Conservation (phyloP, 768 basidiomycete species). For the Sporobolomyces pararoseus region DNA sequence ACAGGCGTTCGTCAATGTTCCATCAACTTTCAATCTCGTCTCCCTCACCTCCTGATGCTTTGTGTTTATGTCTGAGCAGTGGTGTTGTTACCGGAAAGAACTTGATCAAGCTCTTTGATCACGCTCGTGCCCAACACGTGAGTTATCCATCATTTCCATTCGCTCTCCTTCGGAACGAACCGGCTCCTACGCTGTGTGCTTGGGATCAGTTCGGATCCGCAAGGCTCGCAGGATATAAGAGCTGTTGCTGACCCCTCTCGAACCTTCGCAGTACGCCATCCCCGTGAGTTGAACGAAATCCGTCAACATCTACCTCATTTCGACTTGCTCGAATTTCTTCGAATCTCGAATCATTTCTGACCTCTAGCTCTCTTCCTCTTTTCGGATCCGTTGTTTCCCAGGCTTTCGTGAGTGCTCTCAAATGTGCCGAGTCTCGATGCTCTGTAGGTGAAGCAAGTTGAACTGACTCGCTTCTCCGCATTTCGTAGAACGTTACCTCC, state of each 20-base stretch:
- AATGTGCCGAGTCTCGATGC: conserved; percentile 15
- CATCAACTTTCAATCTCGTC: conserved; percentile 6
- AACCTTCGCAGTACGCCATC: conserved; percentile 51
- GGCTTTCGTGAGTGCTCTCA: conserved; percentile 49
- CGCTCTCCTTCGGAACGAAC: conserved; percentile 29
- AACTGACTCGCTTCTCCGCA: conserved; percentile 5
- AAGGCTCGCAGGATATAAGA: background rate
- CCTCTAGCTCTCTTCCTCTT: background rate
- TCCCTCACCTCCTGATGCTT: background rate
- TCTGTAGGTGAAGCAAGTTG: background rate
- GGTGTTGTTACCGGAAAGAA: conserved; percentile 95
- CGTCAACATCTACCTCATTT: conserved; percentile 1
- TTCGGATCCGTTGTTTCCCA: conserved; percentile 16
- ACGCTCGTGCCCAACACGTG: conserved; percentile 83
- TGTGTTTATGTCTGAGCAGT: background rate
- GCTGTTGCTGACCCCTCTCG: background rate
- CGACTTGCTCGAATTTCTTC: background rate
- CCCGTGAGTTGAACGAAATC: conserved; percentile 47
- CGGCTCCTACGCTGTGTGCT: background rate
- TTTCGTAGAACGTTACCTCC: conserved; percentile 81
- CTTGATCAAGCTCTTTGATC: conserved; percentile 90
- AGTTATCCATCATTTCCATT: conserved; percentile 39
- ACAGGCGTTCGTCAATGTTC: conserved; percentile 22
- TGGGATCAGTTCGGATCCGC: background rate
- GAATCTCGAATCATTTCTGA: conserved; percentile 4